Evolutionary conservation across 441 rosid species (phyloP), one percentile per base, ranked within the genome.

Genomic region (Breynia disticha): DNA sequence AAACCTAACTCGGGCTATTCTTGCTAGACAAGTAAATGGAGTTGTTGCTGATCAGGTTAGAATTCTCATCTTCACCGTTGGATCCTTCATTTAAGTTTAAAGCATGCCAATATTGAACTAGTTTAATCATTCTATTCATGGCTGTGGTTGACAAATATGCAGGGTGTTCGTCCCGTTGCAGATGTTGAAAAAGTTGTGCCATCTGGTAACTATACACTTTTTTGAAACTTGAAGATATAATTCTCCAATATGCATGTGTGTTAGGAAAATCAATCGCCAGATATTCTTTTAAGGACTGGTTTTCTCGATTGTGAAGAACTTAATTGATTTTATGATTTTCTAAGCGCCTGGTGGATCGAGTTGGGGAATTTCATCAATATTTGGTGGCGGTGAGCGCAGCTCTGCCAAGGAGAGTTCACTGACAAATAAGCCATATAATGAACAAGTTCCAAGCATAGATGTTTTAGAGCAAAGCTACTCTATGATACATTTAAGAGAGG

Each of bases 331-430:
- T 19, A 32, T 35, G 46, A 24, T 12, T 50, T 46, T 24, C 53
- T 65, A 74, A 84, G 95, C 79, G 39, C 71, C 69, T 50, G 67
- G 77, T 46, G 76, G 72, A 76, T 81, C 97, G 42, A 75, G 74
- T 61, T 89, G 97, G 99, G 90, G 87, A 16, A 77, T 93, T 52
- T 73, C 96, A 44, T 86, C 97, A 47, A 84, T 93, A 52, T 89
- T 93, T 72, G 76, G 96, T 50, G 82, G 87, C 16, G 71, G 63
- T 52, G 90, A 89, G 7, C 90, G 81, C 22, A 14, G 55, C 20
- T 32, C 83, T 67, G 69, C 77, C 18, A 86, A 83, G 68, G 89
- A 87, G 67, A 83, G 48, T 69, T 50, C 72, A 41, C 35, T 63
- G 13, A 72, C 64, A 16, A 72, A 15, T 74, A 79, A 70, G 74